Base-by-base conservation (phyloP, 805 yeast species). In the Myxozyma neglecta region DNA sequence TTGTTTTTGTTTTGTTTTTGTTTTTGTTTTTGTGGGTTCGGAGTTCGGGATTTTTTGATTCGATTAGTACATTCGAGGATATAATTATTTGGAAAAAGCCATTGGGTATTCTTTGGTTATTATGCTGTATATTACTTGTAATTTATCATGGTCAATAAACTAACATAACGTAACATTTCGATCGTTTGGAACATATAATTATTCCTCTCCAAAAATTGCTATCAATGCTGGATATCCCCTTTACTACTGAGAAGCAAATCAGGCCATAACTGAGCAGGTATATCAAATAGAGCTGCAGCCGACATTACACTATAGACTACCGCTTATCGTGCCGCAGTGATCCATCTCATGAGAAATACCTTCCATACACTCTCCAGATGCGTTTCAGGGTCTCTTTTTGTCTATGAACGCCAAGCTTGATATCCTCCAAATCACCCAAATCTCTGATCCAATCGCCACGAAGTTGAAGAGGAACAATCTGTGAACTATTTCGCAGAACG, bases 391-490 rank as follows among this genome's bases (percentile, higher is more conserved):
- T 80, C 47, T 76, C 74, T 43, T 81, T 68, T 61, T 82, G 84
- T 7, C 76, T 75, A 2, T 69, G 63, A n/a, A 74, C 65, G 14
- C 73, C 71, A n/a, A 76, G 70, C 2, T 75, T 71, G 36, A 74
- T 70, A 60, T 80, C 78, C 53, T 81, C 80, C 24, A 89, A 71
- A 60, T 85, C 90, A 60, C 82, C 83, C 54, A 87, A 73, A 71
- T 89, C 96, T 50, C 82, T 76, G 24, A 76, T 65, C 87, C 90
- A 88, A 58, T 85, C 88, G 6, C 70, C 65, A 54, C 73, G 74
- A 53, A 85, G 74, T 37, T 72, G 73, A 32, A 71, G 71, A 0
- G 93, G 91, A 0, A 89, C 14, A 16, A 48, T 66, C 16, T 73
- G 71, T 1, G 89, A 86, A 37, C 79, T 72, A 29, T 76, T 73